phyloP scores from a whole-genome alignment of 768 basidiomycete species.

The Mycena alexandri region DNA sequence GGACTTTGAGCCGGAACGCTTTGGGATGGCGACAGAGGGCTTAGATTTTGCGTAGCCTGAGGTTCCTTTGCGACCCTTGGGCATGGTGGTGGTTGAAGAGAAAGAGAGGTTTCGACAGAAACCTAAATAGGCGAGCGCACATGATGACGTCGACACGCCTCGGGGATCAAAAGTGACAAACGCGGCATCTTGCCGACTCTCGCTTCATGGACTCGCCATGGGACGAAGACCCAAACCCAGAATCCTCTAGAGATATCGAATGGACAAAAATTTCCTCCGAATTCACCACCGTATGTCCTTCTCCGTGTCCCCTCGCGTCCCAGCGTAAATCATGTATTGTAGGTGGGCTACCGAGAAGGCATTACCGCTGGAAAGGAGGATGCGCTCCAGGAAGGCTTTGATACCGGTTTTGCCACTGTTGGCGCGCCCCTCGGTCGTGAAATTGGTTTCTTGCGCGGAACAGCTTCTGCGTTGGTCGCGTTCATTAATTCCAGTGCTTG shows the following conservation, averaged over 20 bases:
- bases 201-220: constrained; percentile 66
- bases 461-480: constrained; percentile 70
- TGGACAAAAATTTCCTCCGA: constrained; percentile 77
- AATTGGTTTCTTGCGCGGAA: constrained; percentile 83
- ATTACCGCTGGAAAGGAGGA: constrained; percentile 93
- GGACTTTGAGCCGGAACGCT: constrained; percentile 40
- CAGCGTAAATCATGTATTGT: constrained; percentile 12
- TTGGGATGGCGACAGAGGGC: constrained; percentile 38
- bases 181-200: too few species aligned
- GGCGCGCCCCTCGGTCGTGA: constrained; percentile 84
- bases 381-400: constrained; percentile 91
- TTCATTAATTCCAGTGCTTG: constrained; percentile 57
- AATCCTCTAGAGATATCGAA: constrained; percentile 61
- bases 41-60: constrained; percentile 37
- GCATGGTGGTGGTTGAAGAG: constrained; percentile 36
- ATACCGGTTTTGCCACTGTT: constrained; percentile 80
- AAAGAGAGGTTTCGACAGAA: not conserved
- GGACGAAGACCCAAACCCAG: constrained; percentile 60
- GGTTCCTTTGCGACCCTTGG: constrained; percentile 28
- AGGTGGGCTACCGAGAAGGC: constrained; percentile 98
- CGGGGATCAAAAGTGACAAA: too few species aligned
- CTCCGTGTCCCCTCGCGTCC: not conserved
- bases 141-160: too few species aligned
- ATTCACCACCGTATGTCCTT: constrained; percentile 72
- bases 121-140: too few species aligned